Evolutionary conservation across 1,284 basidiomycete species (phyloP).

Genomic region (Pisolithus thermaeus): DNA sequence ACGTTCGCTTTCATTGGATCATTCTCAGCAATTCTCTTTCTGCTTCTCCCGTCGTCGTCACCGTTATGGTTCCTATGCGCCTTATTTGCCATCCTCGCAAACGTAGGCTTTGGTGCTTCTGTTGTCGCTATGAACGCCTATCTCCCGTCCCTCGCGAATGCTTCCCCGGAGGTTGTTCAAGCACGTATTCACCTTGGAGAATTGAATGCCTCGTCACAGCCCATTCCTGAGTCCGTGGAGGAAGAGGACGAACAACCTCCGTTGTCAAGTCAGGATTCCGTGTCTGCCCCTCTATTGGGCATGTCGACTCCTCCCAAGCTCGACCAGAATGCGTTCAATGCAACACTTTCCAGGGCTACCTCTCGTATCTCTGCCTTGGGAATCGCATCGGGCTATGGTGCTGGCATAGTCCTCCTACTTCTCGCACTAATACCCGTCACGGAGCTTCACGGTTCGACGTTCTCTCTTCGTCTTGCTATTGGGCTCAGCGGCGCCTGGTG

Average conservation of each 20-base stretch:
- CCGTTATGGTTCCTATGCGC: constrained; percentile 58
- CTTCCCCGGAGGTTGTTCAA: constrained; percentile 54
- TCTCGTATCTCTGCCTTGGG: constrained; percentile 78
- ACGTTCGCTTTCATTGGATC: constrained; percentile 71
- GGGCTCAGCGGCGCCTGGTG: constrained; percentile 82
- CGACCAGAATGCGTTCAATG: constrained; percentile 35
- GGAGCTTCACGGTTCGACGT: constrained; percentile 61
- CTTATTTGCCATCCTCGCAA: constrained; percentile 64
- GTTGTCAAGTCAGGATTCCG: constrained; percentile 9
- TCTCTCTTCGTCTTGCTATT: constrained; percentile 71
- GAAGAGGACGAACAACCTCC: constrained; percentile 9
- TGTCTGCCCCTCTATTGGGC: constrained; percentile 25
- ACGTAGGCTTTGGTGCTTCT: constrained; percentile 78
- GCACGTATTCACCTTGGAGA: constrained; percentile 34
- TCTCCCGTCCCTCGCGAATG: constrained; percentile 69
- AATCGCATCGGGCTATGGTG: constrained; percentile 79
- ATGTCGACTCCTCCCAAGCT: constrained; percentile 6
- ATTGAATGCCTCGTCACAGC: constrained; percentile 7
- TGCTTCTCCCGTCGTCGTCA: constrained; percentile 66
- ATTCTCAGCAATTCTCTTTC: constrained; percentile 59
- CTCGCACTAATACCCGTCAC: constrained; percentile 72
- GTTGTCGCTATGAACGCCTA: constrained; percentile 89
- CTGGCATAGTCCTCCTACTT: constrained; percentile 66
- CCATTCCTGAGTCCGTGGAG: constrained; percentile 20
- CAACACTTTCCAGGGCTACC: constrained; percentile 60